Evolutionary conservation across 2,329 filamentous ascomycete species (phyloP), one percentile per base, ranked within the genome.

Genomic region (Apiospora rasikravindrae): DNA sequence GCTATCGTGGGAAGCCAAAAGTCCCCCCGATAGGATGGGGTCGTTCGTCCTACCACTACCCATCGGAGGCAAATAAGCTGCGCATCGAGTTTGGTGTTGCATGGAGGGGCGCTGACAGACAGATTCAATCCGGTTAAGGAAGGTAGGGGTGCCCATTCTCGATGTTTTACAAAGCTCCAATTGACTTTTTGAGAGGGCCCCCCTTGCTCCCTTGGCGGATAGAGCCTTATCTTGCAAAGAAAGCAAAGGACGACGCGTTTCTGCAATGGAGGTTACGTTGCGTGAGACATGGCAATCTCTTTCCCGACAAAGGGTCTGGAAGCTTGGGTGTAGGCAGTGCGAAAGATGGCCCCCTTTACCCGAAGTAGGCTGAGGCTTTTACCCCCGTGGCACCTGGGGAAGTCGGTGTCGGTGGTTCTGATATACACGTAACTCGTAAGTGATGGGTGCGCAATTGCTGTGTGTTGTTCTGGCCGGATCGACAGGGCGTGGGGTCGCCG

Each of bases 401-500:
- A 40, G 22, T 40, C 40, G 33, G 22, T 24, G 40, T 33, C 13
- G 16, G 33, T 40, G n/a, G n/a, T 19, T 37, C 57, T 40, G 57
- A 64, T 64, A 40, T 37, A 37, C n/a, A 64, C 22, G n/a, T n/a
- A n/a, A n/a, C n/a, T n/a, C n/a, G n/a, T n/a, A n/a, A n/a, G n/a
- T 61, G 53, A 61, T 33, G 53, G 53, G 11, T 61, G 26, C 29
- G 29, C 29, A 22, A 19, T 11, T 22, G 19, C 53, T 61, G 29
- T 61, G 53, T 61, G 53, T 19, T 61, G 53, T 40, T 64, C 57
- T 64, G 57, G 33, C 57, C 57, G 22, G 57, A 64, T 64, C 57
- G 57, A 64, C 57, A 64, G 37, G 22, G 57, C 57, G 33, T 37
- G 57, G 57, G 57, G 57, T 64, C 57, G 33, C 19, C 57, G 57